Conservation (phyloP, 257 asterid species). For the Fraxinus quadrangulata region DNA sequence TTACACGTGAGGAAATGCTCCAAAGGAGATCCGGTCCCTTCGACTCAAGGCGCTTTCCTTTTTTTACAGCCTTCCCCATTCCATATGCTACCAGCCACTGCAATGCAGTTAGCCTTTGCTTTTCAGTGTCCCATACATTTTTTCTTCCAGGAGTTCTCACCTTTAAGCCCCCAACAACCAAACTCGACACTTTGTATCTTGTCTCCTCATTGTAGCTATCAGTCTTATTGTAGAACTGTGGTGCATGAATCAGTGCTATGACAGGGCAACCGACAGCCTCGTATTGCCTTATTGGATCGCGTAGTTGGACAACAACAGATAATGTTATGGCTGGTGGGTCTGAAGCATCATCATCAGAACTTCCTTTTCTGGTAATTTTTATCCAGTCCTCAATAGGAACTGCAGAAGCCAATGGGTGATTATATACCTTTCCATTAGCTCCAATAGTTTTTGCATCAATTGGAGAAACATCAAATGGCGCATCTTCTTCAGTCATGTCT, state of each 20-base stretch:
- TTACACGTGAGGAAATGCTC: constrained; percentile 78
- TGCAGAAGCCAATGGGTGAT: constrained; percentile 51
- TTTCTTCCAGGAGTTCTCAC: constrained; percentile 41
- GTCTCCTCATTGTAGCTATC: constrained; percentile 46
- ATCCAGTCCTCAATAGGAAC: constrained; percentile 65
- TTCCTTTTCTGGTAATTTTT: constrained; percentile 15
- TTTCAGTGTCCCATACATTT: constrained; percentile 70
- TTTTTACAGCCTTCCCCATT: constrained; percentile 63
- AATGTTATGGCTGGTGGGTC: constrained; percentile 35
- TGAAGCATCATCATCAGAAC: constrained; percentile 2
- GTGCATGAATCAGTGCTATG: constrained; percentile 62
- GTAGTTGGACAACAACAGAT: constrained; percentile 58
- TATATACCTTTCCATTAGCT: constrained; percentile 31
- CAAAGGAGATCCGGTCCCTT: constrained; percentile 63
- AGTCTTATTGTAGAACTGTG: constrained; percentile 11
- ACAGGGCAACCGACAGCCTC: constrained; percentile 92
- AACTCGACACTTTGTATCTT: constrained; percentile 52
- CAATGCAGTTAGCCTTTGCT: constrained; percentile 78
- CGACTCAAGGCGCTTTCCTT: constrained; percentile 42
- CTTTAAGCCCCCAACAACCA: constrained; percentile 72
- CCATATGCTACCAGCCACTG: constrained; percentile 84
- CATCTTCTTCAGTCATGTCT: constrained; percentile 63
- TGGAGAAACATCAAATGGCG: constrained; percentile 82
- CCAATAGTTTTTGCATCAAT: constrained; percentile 31
- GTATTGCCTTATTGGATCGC: constrained; percentile 84